These are phyloP conservation scores for Colletotrichum abscissum DNA, from an alignment of 2,329 filamentous ascomycete genomes.

Conservation along the genomic window DNA sequence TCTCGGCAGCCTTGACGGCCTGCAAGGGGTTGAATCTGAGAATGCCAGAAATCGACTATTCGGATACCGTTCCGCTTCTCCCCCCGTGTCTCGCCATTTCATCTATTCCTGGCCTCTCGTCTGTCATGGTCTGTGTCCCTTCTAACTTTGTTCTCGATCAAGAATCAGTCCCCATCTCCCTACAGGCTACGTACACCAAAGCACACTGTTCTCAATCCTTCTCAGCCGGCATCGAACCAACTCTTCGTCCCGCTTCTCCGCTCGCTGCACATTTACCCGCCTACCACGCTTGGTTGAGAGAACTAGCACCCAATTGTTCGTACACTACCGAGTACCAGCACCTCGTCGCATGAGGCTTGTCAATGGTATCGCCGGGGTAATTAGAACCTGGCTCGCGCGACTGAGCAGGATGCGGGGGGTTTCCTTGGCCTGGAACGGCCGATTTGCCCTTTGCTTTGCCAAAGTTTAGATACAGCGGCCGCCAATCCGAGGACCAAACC, in stretches of 20 bases:
- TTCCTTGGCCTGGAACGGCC: slow-evolving; percentile 3
- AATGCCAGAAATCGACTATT: neutral
- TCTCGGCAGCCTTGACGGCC: slow-evolving; percentile 7
- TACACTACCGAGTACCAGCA: neutral
- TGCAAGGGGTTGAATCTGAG: slow-evolving; percentile 23
- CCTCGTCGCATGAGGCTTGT: slow-evolving; percentile 1
- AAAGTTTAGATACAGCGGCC: neutral
- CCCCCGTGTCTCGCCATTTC: neutral
- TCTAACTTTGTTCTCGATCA: neutral
- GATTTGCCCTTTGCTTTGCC: slow-evolving; percentile 19
- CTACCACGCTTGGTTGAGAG: neutral
- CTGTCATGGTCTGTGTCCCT: neutral
- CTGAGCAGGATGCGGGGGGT: neutral
- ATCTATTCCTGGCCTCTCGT: neutral
- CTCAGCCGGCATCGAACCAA: slow-evolving; percentile 8
- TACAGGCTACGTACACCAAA: neutral
- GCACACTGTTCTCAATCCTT: neutral
- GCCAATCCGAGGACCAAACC: neutral
- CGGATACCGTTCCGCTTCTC: slow-evolving; percentile 15
- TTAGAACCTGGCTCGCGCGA: neutral
- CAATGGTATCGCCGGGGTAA: neutral
- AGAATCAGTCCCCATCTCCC: neutral
- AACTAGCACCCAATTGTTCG: neutral
- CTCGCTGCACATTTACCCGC: slow-evolving; percentile 40
- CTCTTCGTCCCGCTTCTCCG: slow-evolving; percentile 41